Conservation (phyloP, 2,329 filamentous ascomycete genomes). For the Penicillium sp. region DNA sequence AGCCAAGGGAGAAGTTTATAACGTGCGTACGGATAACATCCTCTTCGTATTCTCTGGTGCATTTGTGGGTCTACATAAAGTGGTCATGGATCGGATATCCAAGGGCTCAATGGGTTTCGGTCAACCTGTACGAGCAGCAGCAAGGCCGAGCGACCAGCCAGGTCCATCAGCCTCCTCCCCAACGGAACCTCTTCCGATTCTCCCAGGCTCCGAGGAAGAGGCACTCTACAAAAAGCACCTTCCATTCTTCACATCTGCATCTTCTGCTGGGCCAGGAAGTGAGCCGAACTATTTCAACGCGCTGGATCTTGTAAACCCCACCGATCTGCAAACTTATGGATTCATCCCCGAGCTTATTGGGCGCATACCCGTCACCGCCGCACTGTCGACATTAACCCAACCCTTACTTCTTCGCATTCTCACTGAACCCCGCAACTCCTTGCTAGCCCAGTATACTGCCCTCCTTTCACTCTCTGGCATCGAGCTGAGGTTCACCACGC, state of each 20-base stretch:
- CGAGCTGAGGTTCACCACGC: constrained; percentile 79
- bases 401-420: constrained; percentile 79
- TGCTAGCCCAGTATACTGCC: constrained; percentile 85
- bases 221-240: constrained; percentile 62
- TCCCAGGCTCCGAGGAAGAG: constrained; percentile 69
- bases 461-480: constrained; percentile 80
- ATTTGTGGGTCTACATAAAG: constrained; percentile 89
- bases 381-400: constrained; percentile 74
- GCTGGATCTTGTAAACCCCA: constrained; percentile 74
- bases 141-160: constrained; percentile 34
- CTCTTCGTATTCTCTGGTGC: constrained; percentile 96
- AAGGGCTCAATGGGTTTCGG: constrained; percentile 90
- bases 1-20: constrained; percentile 64
- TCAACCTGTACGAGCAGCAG: constrained; percentile 69
- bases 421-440: constrained; percentile 86
- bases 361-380: constrained; percentile 88
- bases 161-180: constrained; percentile 24
- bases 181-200: constrained; percentile 52
- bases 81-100: constrained; percentile 82
- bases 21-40: constrained; percentile 92
- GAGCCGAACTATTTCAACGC: constrained; percentile 58
- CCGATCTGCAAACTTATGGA: constrained; percentile 80
- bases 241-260: constrained; percentile 64
- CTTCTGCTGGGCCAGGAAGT: constrained; percentile 40
- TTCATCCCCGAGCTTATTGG: constrained; percentile 96